A percentile compares a stretch with the other conserved stretches of the same genome.
Evolutionary conservation across 148 eudicot genomes (phyloP).

Genomic region (Polygonum aviculare): DNA sequence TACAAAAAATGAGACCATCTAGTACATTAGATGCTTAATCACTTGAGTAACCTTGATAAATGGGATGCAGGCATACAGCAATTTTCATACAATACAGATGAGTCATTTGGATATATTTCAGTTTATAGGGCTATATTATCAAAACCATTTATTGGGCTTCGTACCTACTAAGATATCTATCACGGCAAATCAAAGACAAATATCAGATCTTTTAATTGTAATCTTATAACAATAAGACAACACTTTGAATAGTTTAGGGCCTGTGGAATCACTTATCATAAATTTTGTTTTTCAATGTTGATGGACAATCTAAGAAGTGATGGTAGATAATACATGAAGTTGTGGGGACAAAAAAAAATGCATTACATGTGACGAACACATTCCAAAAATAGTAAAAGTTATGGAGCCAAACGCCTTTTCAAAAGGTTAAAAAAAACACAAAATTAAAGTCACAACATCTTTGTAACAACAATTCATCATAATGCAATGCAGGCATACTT

Average conservation of each 20-base stretch:
- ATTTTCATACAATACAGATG: background rate
- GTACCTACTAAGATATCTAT: background rate
- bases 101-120: background rate
- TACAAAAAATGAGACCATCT: background rate
- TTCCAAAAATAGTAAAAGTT: background rate
- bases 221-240: background rate
- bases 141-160: background rate
- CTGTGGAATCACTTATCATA: background rate
- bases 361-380: background rate
- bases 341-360: background rate
- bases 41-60: background rate
- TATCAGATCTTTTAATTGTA: background rate
- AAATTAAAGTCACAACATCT: background rate
- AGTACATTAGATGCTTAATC: background rate
- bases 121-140: background rate
- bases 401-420: background rate
- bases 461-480: background rate
- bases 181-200: background rate
- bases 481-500: background rate
- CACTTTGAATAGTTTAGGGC: constrained; percentile 1
- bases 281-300: background rate
- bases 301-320: background rate
- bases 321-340: background rate
- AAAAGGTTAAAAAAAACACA: background rate
- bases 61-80: background rate